phyloP scores from a whole-genome alignment of 495 filamentous ascomycete species.

The Podospora conica region DNA sequence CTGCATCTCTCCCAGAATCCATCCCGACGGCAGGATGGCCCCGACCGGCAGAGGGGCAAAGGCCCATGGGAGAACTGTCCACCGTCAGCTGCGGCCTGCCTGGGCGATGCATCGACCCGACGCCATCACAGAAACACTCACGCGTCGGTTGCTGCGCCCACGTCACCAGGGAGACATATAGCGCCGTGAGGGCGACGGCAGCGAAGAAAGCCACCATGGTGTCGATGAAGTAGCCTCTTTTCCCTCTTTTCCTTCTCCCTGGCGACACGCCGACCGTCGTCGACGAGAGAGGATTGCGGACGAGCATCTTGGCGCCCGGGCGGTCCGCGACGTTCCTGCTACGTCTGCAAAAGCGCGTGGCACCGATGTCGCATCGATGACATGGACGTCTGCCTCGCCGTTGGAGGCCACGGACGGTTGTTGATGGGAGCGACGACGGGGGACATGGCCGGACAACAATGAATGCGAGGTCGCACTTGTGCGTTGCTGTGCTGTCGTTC shows the following conservation, averaged over 20 bases:
- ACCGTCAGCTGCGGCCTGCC: neutral
- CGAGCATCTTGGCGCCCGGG: neutral
- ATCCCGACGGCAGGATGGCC: slow-evolving; percentile 51
- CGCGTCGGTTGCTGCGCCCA: neutral
- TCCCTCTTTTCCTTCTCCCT: slow-evolving; percentile 5
- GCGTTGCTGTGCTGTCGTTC: neutral
- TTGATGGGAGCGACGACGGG: neutral
- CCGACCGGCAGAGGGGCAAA: slow-evolving; percentile 50
- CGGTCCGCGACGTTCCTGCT: neutral
- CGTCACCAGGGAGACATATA: slow-evolving; percentile 6
- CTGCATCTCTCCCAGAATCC: slow-evolving; percentile 53
- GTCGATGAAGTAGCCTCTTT: slow-evolving; percentile 9
- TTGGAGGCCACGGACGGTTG: neutral
- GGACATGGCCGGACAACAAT: neutral
- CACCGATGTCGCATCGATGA: neutral
- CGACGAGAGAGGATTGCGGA: neutral
- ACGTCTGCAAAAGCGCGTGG: neutral
- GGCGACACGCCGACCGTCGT: neutral
- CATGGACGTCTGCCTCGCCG: neutral
- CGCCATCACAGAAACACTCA: neutral
- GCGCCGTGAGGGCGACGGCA: slow-evolving; percentile 1
- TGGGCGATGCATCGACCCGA: neutral
- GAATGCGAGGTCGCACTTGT: neutral
- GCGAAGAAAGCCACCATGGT: slow-evolving; percentile 12
- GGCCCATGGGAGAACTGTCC: slow-evolving; percentile 15